A percentile compares a stretch with the other conserved stretches of the same genome.
Evolutionary conservation across 1,284 basidiomycete genomes (phyloP).

Genomic region (Mycena citricolor): DNA sequence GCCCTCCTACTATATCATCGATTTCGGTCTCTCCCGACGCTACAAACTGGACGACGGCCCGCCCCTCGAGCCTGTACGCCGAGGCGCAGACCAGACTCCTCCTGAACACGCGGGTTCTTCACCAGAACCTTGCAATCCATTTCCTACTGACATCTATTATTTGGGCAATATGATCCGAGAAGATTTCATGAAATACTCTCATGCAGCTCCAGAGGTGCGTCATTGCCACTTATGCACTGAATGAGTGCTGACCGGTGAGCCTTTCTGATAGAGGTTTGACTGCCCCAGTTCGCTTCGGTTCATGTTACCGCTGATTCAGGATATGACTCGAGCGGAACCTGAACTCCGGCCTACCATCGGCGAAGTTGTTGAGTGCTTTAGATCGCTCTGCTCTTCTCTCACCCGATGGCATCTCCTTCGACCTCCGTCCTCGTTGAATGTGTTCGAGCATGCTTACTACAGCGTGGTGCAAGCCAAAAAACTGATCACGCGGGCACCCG

Average conservation of each 20-base stretch:
- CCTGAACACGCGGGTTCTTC: conserved; percentile 19
- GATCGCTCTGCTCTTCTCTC: not conserved
- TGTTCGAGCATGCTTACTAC: no score
- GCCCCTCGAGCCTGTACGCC: conserved; percentile 1
- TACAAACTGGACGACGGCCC: conserved; percentile 12
- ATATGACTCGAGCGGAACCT: conserved; percentile 2
- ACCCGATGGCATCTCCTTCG: conserved; percentile 1
- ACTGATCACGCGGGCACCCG: no score
- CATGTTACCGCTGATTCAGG: not conserved
- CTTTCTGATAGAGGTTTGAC: no score
- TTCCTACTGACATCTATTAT: conserved; percentile 37
- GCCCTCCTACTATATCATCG: conserved; percentile 20
- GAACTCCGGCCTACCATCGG: conserved; percentile 2
- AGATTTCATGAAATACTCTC: conserved; percentile 19
- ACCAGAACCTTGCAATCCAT: conserved; percentile 29
- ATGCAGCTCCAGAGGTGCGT: no score
- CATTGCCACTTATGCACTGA: no score
- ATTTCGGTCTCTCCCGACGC: conserved; percentile 17
- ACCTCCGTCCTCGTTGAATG: no score
- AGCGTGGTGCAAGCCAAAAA: no score
- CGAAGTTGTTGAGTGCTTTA: conserved; percentile 3
- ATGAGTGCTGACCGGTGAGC: no score
- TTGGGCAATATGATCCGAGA: conserved; percentile 28
- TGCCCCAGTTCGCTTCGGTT: no score
- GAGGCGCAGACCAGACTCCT: conserved; percentile 6